Base-by-base conservation (phyloP, 1,284 basidiomycete genomes). In the Takashimella tepidaria region DNA sequence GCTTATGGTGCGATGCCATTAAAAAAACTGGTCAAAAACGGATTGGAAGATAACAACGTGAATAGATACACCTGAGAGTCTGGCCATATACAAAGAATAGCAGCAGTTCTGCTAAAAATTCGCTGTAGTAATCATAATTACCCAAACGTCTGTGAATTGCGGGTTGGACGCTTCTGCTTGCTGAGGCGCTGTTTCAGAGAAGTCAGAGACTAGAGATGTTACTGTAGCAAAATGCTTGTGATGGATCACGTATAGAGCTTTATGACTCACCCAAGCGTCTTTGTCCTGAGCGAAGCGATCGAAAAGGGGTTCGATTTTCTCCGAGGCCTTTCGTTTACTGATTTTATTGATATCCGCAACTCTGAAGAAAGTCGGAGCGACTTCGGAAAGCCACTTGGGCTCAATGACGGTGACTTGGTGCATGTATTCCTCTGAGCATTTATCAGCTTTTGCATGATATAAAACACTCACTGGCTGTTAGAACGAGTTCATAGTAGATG, bases 331-430 rank as follows among this genome's bases (percentile, higher is more conserved):
- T 65, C 95, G 83, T 76, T 97, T 97, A 67, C 89, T 93, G 76
- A 98, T 95, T 76, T 92, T 92, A 77, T 92, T 88, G 49, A 84
- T 87, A 74, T 98, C 93, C 2, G 95, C 92, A 44, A 96, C 88
- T 75, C 89, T 88, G 86, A 98, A 99, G 82, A 97, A 98, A 54
- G 75, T 76, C 6, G 95, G 95, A 11, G 96, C 95, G 21, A 97
- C 93, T 71, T 98, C 95, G 5, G 95, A 89, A 13, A 98, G 83
- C 96, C 96, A 99, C 76, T 97, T 96, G 2, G 96, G 93, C 72
- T 98, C 96, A 56, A 99, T 85, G 1, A 92, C 90, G 1, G 92
- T 97, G 52, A 76, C 91, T 65, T 93, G 93, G 71, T 92, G 90
- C 79, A 92, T 96, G 75, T 98, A 98, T 76, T 97, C 93, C 73